A percentile compares a stretch with the other conserved stretches of the same genome.
These are phyloP conservation scores for Neurospora sp. DNA, from an alignment of 495 filamentous ascomycete genomes.

Conservation along the genomic window DNA sequence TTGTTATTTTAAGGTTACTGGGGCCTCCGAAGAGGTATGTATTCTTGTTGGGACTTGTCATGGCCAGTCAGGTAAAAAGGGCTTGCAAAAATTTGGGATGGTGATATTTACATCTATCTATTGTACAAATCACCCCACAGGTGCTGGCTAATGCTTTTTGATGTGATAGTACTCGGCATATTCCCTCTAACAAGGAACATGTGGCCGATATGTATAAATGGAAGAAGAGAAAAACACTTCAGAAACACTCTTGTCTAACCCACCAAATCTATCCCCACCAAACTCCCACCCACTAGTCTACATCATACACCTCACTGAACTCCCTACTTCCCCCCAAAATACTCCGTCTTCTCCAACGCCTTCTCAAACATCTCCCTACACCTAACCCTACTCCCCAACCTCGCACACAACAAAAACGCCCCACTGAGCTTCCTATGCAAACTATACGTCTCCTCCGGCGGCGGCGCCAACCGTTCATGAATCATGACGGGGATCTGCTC, in stretches of 20 bases:
- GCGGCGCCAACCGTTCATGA: constrained; percentile 73
- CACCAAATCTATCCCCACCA: background rate
- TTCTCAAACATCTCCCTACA: constrained; percentile 74
- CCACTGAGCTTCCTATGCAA: constrained; percentile 93
- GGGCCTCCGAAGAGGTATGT: background rate
- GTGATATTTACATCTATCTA: background rate
- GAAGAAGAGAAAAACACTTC: background rate
- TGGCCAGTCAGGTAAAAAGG: background rate
- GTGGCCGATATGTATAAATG: background rate
- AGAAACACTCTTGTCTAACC: background rate
- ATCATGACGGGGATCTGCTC: constrained; percentile 87
- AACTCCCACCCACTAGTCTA: background rate
- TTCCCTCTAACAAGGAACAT: background rate
- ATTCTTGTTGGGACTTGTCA: background rate
- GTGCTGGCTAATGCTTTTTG: background rate
- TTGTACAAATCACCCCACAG: background rate
- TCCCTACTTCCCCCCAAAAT: background rate
- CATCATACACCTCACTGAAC: constrained; percentile 2
- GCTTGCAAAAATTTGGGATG: background rate
- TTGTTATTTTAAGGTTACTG: background rate
- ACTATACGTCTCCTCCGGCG: constrained; percentile 96
- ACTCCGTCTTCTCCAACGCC: constrained; percentile 44
- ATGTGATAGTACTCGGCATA: background rate
- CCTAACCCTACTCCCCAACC: constrained; percentile 66
- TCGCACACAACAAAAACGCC: constrained; percentile 86